Percentiles rank a stretch among this genome's conserved stretches.
phyloP scores from a whole-genome alignment of 1,284 basidiomycete genomes.

The Cryptococcus deneoformans region DNA sequence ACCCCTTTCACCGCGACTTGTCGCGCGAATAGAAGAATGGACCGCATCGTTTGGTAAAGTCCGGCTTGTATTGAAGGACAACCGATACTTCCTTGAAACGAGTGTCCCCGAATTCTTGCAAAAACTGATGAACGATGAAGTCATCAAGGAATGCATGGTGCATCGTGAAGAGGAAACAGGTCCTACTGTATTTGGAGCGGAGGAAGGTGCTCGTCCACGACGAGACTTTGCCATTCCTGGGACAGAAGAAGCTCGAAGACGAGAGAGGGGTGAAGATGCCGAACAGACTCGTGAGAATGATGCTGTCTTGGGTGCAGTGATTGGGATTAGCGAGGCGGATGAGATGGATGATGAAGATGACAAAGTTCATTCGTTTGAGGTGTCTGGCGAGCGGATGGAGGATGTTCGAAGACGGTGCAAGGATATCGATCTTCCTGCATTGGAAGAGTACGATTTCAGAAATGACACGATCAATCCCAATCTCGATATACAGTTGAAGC shows the following conservation, averaged over 20 bases:
- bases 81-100: conserved; percentile 93
- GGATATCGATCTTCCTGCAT: conserved; percentile 91
- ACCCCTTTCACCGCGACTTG: conserved; percentile 80
- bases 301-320: conserved; percentile 67
- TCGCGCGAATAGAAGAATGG: conserved; percentile 79
- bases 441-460: conserved; percentile 97
- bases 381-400: conserved; percentile 89
- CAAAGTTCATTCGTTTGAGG: conserved; percentile 92
- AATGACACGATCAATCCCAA: conserved; percentile 93
- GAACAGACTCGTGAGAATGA: conserved; percentile 24
- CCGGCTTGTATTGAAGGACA: conserved; percentile 93
- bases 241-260: conserved; percentile 52
- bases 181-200: conserved; percentile 70
- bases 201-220: conserved; percentile 69
- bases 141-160: conserved; percentile 57
- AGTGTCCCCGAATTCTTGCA: conserved; percentile 88
- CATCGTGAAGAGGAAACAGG: conserved; percentile 31
- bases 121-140: conserved; percentile 73
- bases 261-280: conserved; percentile 27
- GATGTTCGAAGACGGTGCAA: conserved; percentile 91
- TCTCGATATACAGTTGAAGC: conserved; percentile 94
- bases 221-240: conserved; percentile 82
- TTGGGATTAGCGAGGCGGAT: conserved; percentile 81
- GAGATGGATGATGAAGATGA: conserved; percentile 91
- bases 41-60: conserved; percentile 96